Evolutionary conservation across 2,329 filamentous ascomycete genomes (phyloP), one percentile per base, ranked within the genome.

Genomic region (Fusarium compactum): DNA sequence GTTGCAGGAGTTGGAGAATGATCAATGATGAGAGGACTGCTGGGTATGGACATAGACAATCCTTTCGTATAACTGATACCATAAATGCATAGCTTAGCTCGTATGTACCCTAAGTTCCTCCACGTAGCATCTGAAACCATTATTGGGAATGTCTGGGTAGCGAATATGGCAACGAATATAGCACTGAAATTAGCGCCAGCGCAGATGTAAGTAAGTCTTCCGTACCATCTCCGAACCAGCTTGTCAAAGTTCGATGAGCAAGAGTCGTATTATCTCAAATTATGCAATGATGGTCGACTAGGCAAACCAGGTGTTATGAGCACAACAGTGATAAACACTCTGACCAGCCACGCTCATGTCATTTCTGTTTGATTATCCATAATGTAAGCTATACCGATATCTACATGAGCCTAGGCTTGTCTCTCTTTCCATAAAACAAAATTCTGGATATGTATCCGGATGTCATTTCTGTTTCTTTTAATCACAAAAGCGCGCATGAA

Each of bases 1-100:
- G 2, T 56, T 80, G 8, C 71, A 77, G 27, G 75, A 76, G n/a
- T 44, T 80, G 12, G 65, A 69, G 11, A 73, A 45, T 6, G 75
- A 79, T 38, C 69, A 70, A 55, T 73, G 71, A 32, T 78, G 65
- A 75, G 8, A 43, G 38, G 6, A 20, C n/a, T 12, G 10, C 20
- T 7, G 8, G 27, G 7, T 6, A 10, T 25, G 10, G 25, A 4
- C 5, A 5, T 22, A 22, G 9, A 25, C 22, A 6, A 12, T 9
- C 8, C 27, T 4, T 52, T 25, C 20, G 20, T 25, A 52, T n/a
- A 20, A 27, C 22, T 40, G 9, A 20, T 27, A 27, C 18, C 11
- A 12, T 14, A 15, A 25, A 22, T 14, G 12, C n/a, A 15, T 18
- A 51, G 12, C 32, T 24, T 15, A 24, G 22, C 22, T 16, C 16